These are phyloP conservation scores for Cladosporium sp. DNA, from an alignment of 2,329 filamentous ascomycete species.

Conservation along the genomic window DNA sequence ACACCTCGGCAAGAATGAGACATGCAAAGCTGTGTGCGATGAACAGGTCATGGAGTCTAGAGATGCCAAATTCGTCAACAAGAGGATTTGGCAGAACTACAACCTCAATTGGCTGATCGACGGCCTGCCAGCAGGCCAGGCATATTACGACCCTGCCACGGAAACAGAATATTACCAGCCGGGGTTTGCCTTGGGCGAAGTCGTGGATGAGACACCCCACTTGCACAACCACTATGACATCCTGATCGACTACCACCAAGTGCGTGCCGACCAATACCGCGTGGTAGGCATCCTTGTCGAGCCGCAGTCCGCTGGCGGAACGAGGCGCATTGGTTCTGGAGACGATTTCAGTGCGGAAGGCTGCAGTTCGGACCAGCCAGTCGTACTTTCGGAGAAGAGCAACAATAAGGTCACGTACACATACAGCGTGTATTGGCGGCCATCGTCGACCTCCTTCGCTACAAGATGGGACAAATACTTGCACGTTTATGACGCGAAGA, in stretches of 20 bases:
- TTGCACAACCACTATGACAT: constrained; percentile 98
- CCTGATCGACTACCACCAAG: constrained; percentile 82
- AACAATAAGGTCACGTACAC: constrained; percentile 70
- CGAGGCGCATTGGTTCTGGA: constrained; percentile 45
- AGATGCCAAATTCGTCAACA: constrained; percentile 73
- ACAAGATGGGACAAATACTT: constrained; percentile 99
- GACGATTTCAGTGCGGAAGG: constrained; percentile 45
- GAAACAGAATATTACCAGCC: constrained; percentile 80
- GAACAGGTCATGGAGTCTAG: constrained; percentile 58
- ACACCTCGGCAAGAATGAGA: constrained; percentile 78
- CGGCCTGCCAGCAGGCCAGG: constrained; percentile 82
- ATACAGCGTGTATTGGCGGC: constrained; percentile 85
- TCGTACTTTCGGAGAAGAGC: constrained; percentile 60
- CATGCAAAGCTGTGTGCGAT: constrained; percentile 74
- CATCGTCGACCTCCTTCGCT: constrained; percentile 82
- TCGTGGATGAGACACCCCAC: constrained; percentile 50
- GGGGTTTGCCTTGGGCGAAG: constrained; percentile 67
- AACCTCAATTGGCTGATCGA: constrained; percentile 95
- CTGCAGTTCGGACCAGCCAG: constrained; percentile 37
- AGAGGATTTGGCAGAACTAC: constrained; percentile 75
- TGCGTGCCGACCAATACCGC: constrained; percentile 64
- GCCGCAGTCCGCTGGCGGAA: constrained; percentile 64
- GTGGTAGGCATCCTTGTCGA: constrained; percentile 90
- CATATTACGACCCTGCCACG: constrained; percentile 69
- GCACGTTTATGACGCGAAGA: constrained; percentile 94